Evolutionary conservation across 2,329 filamentous ascomycete species (phyloP).

Genomic region (Chaetomium olivaceum): DNA sequence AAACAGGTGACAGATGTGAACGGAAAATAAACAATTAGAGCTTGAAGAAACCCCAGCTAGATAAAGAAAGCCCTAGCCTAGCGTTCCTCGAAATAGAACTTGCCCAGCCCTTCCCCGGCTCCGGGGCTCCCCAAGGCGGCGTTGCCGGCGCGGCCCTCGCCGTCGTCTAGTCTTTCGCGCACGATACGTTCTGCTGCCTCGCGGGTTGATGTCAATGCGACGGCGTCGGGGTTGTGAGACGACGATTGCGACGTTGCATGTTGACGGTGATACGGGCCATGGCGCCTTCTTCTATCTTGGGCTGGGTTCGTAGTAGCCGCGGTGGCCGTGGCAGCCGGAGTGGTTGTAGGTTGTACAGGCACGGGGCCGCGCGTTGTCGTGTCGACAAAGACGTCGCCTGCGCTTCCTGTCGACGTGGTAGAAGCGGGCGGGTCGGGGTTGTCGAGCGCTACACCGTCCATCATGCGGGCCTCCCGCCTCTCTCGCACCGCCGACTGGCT

Average conservation of each 20-base stretch:
- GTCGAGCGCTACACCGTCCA: constrained; percentile 66
- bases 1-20: background rate
- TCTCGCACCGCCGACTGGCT: constrained; percentile 52
- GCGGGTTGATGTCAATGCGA: constrained; percentile 28
- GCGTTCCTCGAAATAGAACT: constrained; percentile 62
- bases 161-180: constrained; percentile 58
- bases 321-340: constrained; percentile 34
- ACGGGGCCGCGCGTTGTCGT: constrained; percentile 62
- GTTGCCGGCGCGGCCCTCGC: constrained; percentile 44
- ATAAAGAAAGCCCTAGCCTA: constrained; percentile 24
- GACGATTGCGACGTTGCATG: constrained; percentile 23
- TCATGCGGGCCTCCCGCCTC: constrained; percentile 61
- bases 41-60: constrained; percentile 12
- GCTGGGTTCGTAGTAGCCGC: constrained; percentile 21
- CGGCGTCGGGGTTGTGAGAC: background rate
- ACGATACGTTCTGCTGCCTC: constrained; percentile 67
- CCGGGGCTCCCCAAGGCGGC: constrained; percentile 47
- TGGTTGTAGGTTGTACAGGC: constrained; percentile 46
- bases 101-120: constrained; percentile 52
- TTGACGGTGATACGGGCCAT: constrained; percentile 21
- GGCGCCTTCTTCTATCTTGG: background rate
- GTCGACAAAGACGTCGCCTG: constrained; percentile 62
- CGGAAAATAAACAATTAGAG: background rate
- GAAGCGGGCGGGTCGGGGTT: constrained; percentile 39
- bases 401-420: constrained; percentile 34